These are phyloP conservation scores for Salix viminalis DNA, from an alignment of 345 rosid species.

Conservation along the genomic window DNA sequence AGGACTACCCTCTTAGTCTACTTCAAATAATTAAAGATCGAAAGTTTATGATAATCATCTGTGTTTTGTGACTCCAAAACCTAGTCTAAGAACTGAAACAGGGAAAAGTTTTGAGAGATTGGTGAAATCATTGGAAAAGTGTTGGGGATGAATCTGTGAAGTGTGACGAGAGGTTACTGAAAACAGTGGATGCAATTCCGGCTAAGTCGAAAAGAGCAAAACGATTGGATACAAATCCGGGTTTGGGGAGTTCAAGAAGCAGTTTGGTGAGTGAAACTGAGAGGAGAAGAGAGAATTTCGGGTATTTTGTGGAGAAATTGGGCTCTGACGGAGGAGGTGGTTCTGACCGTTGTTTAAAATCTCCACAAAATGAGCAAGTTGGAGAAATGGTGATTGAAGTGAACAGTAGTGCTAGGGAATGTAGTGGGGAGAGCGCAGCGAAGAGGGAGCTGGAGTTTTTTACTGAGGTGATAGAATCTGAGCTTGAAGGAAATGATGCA, in stretches of 20 bases:
- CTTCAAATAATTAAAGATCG: constrained; percentile 7
- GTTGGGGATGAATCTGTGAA: neutral
- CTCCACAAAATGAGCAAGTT: constrained; percentile 6
- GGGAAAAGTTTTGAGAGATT: constrained; percentile 9
- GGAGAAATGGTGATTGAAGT: neutral
- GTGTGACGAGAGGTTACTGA: neutral
- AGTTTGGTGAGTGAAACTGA: neutral
- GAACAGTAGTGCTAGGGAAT: neutral
- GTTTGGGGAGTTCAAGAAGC: neutral
- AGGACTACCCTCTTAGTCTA: neutral
- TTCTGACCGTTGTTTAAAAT: neutral
- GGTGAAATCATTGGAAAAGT: constrained; percentile 21
- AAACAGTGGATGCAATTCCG: neutral
- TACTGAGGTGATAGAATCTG: constrained; percentile 10
- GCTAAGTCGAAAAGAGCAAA: neutral
- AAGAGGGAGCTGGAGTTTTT: constrained; percentile 25
- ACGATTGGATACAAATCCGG: neutral
- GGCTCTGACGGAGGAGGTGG: neutral
- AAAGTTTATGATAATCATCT: constrained; percentile 11
- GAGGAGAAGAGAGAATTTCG: neutral
- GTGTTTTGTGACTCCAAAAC: constrained; percentile 11
- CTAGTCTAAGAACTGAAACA: neutral
- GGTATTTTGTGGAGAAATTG: neutral
- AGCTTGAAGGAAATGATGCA: constrained; percentile 2
- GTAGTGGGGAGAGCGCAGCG: constrained; percentile 1